phyloP scores from a whole-genome alignment of 2,329 filamentous ascomycete genomes.

The Talaromyces amestolkiae region DNA sequence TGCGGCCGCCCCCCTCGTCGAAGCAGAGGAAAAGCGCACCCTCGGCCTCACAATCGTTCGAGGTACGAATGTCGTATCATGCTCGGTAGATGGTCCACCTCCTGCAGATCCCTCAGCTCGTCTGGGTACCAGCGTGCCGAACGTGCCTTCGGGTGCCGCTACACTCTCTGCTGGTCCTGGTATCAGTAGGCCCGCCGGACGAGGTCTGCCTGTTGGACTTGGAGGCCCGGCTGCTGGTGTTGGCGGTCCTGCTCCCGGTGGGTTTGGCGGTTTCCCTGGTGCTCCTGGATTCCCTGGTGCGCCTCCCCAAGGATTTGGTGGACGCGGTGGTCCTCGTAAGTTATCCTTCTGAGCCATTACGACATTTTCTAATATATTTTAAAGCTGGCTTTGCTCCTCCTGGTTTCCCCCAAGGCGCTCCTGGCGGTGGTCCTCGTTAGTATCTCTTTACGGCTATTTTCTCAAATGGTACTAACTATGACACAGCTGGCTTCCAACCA shows the following conservation, averaged over 20 bases:
- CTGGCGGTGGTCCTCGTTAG: slow-evolving; percentile 45
- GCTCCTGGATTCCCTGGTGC: slow-evolving; percentile 51
- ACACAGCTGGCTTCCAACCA: slow-evolving; percentile 55
- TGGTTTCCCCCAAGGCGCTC: slow-evolving; percentile 45
- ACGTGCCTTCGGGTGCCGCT: slow-evolving; percentile 55
- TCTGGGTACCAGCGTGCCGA: slow-evolving; percentile 72
- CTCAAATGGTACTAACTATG: slow-evolving; percentile 22
- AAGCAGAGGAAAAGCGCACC: slow-evolving; percentile 96
- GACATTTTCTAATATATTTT: slow-evolving; percentile 16
- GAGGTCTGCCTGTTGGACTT: slow-evolving; percentile 77
- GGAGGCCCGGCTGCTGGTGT: slow-evolving; percentile 87
- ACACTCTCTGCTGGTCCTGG: slow-evolving; percentile 80
- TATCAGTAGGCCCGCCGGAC: slow-evolving; percentile 84
- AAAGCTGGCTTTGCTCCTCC: slow-evolving; percentile 49
- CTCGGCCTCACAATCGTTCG: slow-evolving; percentile 91
- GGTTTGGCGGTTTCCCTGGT: slow-evolving; percentile 50
- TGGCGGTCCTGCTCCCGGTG: slow-evolving; percentile 69
- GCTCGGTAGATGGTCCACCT: slow-evolving; percentile 92
- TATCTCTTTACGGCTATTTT: slow-evolving; percentile 16
- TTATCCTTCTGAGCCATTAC: slow-evolving; percentile 26
- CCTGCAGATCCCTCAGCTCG: slow-evolving; percentile 89
- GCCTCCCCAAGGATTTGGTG: slow-evolving; percentile 50
- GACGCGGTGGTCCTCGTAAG: slow-evolving; percentile 55
- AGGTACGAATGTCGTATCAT: slow-evolving; percentile 88
- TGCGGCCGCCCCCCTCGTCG: slow-evolving; percentile 64